Percentiles rank a stretch among this genome's conserved stretches.
These are phyloP conservation scores for Lathyrus aphaca DNA, from an alignment of 306 rosid species.

Conservation along the genomic window DNA sequence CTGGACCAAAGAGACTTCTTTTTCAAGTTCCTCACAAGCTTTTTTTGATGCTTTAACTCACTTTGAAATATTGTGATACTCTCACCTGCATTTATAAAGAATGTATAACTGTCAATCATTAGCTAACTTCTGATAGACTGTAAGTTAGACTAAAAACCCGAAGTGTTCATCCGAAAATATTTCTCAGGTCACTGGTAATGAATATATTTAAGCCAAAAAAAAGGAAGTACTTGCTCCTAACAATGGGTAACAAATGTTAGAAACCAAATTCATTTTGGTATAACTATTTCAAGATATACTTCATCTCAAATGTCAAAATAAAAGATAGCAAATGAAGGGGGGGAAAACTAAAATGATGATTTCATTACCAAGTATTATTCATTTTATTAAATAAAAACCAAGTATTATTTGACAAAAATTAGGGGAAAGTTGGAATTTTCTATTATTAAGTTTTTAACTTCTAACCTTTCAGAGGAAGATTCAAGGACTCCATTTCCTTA, in stretches of 20 bases:
- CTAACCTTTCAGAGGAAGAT: constrained; percentile 82
- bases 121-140: constrained; percentile 30
- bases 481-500: constrained; percentile 73
- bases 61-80: constrained; percentile 67
- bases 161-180: constrained; percentile 24
- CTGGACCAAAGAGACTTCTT: constrained; percentile 92
- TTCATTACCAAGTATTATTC: neutral
- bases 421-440: neutral
- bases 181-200: constrained; percentile 14
- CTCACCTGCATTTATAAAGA: constrained; percentile 72
- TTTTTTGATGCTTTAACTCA: constrained; percentile 83
- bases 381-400: neutral
- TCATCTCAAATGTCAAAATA: constrained; percentile 18
- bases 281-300: neutral
- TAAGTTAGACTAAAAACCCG: constrained; percentile 18
- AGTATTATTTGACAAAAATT: neutral
- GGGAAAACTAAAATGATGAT: neutral
- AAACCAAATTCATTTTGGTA: constrained; percentile 18
- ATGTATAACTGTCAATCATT: constrained; percentile 41
- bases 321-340: neutral
- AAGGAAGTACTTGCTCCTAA: neutral
- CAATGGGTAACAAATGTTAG: constrained; percentile 7
- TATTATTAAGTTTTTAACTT: constrained; percentile 40
- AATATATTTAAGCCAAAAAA: constrained; percentile 4
- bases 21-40: constrained; percentile 80